Evolutionary conservation across 495 filamentous ascomycete species (phyloP), one percentile per base, ranked within the genome.

Genomic region (Rusavskia elegans): DNA sequence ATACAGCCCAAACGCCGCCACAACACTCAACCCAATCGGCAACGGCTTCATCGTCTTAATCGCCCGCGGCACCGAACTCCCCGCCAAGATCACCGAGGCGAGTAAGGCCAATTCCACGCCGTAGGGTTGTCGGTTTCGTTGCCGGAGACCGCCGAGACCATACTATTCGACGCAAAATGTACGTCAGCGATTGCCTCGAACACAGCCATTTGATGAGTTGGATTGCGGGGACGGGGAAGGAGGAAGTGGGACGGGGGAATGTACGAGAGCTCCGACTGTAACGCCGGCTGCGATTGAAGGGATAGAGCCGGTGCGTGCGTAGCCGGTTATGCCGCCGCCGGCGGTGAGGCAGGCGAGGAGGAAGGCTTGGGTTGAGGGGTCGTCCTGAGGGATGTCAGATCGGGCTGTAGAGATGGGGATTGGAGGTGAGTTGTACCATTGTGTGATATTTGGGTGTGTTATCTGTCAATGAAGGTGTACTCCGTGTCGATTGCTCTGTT

Each of bases 261-360:
- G 16, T 60, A 74, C 71, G 63, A 88, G 58, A 71, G 68, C 66
- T 48, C 92, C 92, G 58, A 98, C 87, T 27, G 80, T 80, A 51
- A 83, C 61, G 30, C 92, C 92, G 20, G 92, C 92, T 2, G 74
- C 76, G 55, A 97, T 71, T 16, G 88, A 94, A 38, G 90, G 90
- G 54, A 89, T 63, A 23, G 89, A 95, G 53, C 85, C 81, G 0
- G 88, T 92, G 61, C 81, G 82, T 32, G 73, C 70, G 66, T 83
- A 98, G 61, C 92, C 92, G 59, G 84, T 83, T 50, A 81, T 80
- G 54, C 92, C 92, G 57, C 92, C 92, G 41, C 83, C 71, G 48
- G 87, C 87, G 55, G 88, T 95, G 29, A 98, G 74, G 58, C 78
- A 72, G 49, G 82, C 84, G 65, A 98, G 83, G 59, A 84, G 58